phyloP scores from a whole-genome alignment of 2,329 filamentous ascomycete species.

The Leptoxyphium fumago region DNA sequence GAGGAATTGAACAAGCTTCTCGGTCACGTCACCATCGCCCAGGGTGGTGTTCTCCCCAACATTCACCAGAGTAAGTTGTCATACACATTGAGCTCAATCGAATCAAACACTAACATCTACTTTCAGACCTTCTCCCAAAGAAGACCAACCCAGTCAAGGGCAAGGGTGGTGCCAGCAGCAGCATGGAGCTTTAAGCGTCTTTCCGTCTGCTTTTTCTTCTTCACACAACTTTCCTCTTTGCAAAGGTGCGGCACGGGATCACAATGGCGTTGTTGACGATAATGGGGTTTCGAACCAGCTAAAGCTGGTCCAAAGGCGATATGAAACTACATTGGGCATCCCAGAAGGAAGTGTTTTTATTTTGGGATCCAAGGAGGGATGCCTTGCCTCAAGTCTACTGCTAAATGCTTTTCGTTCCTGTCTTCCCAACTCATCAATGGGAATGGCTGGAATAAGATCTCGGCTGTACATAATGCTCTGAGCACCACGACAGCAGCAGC shows the following conservation, averaged over 20 bases:
- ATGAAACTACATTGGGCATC: not conserved
- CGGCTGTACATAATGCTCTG: not conserved
- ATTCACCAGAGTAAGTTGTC: slow-evolving; percentile 75
- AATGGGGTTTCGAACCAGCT: not conserved
- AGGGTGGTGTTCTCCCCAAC: slow-evolving; percentile 93
- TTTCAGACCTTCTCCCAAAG: slow-evolving; percentile 88
- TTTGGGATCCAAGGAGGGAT: not conserved
- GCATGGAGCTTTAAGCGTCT: slow-evolving; percentile 75
- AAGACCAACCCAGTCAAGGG: slow-evolving; percentile 53
- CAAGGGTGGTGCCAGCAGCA: slow-evolving; percentile 76
- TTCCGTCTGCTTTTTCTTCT: slow-evolving; percentile 9
- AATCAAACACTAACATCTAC: slow-evolving; percentile 24
- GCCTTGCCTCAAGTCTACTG: not conserved
- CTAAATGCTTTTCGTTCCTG: not conserved
- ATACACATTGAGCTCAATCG: slow-evolving; percentile 1
- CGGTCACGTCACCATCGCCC: slow-evolving; percentile 89
- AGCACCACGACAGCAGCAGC: not conserved
- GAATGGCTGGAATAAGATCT: not conserved
- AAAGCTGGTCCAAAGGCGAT: not conserved
- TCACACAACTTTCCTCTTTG: not conserved
- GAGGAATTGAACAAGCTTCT: slow-evolving; percentile 99
- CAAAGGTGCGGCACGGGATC: not conserved
- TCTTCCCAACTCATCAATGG: not conserved
- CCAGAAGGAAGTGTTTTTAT: not conserved
- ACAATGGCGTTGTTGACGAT: not conserved